Evolutionary conservation across 345 rosid species (phyloP).

Genomic region (Citrus trifoliata): DNA sequence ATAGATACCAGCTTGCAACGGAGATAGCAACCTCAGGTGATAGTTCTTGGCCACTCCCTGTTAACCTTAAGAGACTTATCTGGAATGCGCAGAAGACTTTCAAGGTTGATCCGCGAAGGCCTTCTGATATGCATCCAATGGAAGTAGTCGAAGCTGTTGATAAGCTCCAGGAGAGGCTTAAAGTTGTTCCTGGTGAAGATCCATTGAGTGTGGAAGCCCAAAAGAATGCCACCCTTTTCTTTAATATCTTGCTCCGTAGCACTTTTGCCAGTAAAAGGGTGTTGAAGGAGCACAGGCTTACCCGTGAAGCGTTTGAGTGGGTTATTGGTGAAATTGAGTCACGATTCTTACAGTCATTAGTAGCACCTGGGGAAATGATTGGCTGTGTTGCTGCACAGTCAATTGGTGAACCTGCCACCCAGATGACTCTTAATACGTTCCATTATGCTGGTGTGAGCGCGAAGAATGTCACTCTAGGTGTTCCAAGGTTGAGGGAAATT

Average conservation of each 20-base stretch:
- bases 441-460: slow-evolving; percentile 99
- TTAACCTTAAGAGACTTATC: slow-evolving; percentile 88
- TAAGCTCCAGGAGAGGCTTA: slow-evolving; percentile 90
- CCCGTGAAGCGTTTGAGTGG: slow-evolving; percentile 98
- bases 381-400: slow-evolving; percentile 99
- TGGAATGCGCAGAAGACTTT: slow-evolving; percentile 99
- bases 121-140: slow-evolving; percentile 91
- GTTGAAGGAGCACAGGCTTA: slow-evolving; percentile 90
- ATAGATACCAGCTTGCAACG: slow-evolving; percentile 80
- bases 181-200: slow-evolving; percentile 94
- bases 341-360: slow-evolving; percentile 82
- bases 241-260: slow-evolving; percentile 90
- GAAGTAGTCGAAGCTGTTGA: slow-evolving; percentile 96
- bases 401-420: slow-evolving; percentile 99
- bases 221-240: slow-evolving; percentile 97
- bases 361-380: slow-evolving; percentile 98
- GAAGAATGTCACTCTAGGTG: slow-evolving; percentile 97
- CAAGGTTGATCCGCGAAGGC: slow-evolving; percentile 68
- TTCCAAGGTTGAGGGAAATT: slow-evolving; percentile 92
- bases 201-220: slow-evolving; percentile 94
- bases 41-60: slow-evolving; percentile 90
- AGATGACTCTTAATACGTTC: slow-evolving; percentile 97
- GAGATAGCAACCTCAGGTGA: slow-evolving; percentile 97
- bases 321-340: slow-evolving; percentile 96
- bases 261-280: slow-evolving; percentile 97